Evolutionary conservation across 139 green algal genomes (phyloP), one percentile per base, ranked within the genome.

Genomic region (Auxenochlorella pyrenoidosa): DNA sequence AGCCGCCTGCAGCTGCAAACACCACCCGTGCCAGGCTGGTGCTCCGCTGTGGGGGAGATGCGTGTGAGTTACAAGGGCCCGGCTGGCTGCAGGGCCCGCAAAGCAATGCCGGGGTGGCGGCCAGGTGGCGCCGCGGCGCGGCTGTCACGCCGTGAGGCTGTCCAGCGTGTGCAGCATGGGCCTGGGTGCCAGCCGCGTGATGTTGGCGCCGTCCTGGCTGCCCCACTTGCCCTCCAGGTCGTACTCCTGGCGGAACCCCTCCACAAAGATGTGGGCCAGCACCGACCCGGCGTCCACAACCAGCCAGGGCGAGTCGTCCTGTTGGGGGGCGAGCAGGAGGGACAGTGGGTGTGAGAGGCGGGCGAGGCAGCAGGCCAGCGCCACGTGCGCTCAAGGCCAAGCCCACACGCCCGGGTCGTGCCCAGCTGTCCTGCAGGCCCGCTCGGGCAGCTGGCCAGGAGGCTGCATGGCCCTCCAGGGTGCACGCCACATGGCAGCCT

Each of bases 251-350:
- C 59, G 73, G 19, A 12, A 36, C 12, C 59, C 89, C 75, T 89
- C 85, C 38, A 75, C 41, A 47, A 92, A 90, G 24, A 92, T 38
- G 79, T 92, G 89, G 18, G 83, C 80, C 80, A 92, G 80, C 51
- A 92, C 80, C n/a, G 79, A 86, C 24, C 89, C 89, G 15, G 85
- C 84, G 54, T 92, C 89, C 81, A 92, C 86, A 32, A 92, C 79
- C 79, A 90, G 40, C 89, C 89, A 92, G 63, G 84, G 58, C 21
- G 80, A 65, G 63, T 80, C 76, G 16, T 82, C 47, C 70, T 88
- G 83, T 32, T 72, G 73, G 34, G 70, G 19, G 73, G 24, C 1
- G 40, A 16, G 8, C n/a, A 13, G 75, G 13, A 1, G 72, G 40
- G 72, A 73, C 3, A 36, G 65, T 28, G 59, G 59, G 59, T n/a